Percentiles rank a stretch among this genome's conserved stretches.
Conservation (phyloP, 2,329 filamentous ascomycete genomes). For the Colletotrichum navitas region DNA sequence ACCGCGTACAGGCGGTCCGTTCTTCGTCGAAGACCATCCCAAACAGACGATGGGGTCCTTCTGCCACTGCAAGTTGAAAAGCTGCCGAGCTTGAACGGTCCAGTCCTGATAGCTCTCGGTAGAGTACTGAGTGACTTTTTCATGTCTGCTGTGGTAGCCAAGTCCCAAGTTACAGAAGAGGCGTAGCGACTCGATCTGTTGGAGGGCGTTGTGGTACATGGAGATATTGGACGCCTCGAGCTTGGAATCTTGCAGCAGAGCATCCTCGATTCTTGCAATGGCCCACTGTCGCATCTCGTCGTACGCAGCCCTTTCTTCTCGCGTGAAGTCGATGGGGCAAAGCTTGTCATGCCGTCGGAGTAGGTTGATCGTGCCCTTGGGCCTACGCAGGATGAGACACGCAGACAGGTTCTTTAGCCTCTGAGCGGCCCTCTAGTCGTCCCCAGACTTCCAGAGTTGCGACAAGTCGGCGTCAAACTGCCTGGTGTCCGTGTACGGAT, state of each 20-base stretch:
- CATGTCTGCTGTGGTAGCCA: neutral
- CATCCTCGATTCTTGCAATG: neutral
- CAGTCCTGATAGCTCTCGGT: neutral
- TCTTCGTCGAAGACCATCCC: neutral
- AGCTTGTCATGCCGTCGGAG: neutral
- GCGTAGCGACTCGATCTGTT: neutral
- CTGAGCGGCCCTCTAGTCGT: neutral
- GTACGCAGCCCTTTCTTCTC: neutral
- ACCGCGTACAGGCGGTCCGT: too few species aligned
- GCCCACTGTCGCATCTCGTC: neutral
- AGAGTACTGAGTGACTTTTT: neutral
- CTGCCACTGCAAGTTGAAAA: neutral
- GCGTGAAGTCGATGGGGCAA: neutral
- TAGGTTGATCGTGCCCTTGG: neutral
- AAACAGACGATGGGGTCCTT: neutral
- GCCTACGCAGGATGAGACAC: neutral
- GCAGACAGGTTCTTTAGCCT: neutral
- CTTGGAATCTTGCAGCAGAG: neutral
- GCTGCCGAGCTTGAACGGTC: neutral
- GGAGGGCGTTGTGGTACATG: neutral
- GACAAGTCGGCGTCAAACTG: neutral
- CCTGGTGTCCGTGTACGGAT: neutral
- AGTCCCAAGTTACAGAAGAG: neutral
- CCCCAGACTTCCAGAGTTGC: neutral
- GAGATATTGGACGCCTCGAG: neutral